A percentile compares a stretch with the other conserved stretches of the same genome.
phyloP scores from a whole-genome alignment of 1,139 yeast genomes.

The Yamadazyma friedrichii region DNA sequence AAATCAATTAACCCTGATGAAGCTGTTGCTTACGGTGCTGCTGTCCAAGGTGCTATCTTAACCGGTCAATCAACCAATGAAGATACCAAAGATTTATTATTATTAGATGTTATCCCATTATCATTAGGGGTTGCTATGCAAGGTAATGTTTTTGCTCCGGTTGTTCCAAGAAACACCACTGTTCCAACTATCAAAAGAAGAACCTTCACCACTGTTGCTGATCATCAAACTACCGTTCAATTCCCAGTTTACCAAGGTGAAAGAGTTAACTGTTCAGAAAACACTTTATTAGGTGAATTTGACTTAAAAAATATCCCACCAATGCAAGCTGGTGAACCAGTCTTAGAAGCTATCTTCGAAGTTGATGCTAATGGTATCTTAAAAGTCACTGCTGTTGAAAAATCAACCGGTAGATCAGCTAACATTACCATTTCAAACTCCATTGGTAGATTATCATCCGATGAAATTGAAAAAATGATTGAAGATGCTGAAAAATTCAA shows the following conservation, averaged over 20 bases:
- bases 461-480: constrained; percentile 98
- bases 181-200: constrained; percentile 97
- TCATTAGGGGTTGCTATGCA: constrained; percentile 96
- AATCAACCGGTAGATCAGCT: constrained; percentile 98
- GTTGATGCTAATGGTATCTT: constrained; percentile 94
- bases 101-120: constrained; percentile 90
- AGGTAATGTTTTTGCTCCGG: constrained; percentile 97
- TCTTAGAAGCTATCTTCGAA: constrained; percentile 93
- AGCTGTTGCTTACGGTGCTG: constrained; percentile 98
- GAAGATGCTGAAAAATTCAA: constrained; percentile 98
- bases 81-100: constrained; percentile 78
- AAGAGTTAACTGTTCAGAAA: constrained; percentile 93
- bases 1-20: constrained; percentile 98
- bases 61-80: constrained; percentile 59
- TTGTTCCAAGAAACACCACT: constrained; percentile 95
- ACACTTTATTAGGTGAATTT: constrained; percentile 92
- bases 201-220: constrained; percentile 95
- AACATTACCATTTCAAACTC: constrained; percentile 99
- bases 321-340: constrained; percentile 98
- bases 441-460: constrained; percentile 97
- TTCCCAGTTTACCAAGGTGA: constrained; percentile 98
- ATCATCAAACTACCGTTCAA: constrained; percentile 95
- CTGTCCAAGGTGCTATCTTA: constrained; percentile 94
- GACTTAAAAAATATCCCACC: constrained; percentile 96
- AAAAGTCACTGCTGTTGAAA: constrained; percentile 99